Evolutionary conservation across 306 rosid species (phyloP).

Genomic region (Herpetospermum pedunculosum): DNA sequence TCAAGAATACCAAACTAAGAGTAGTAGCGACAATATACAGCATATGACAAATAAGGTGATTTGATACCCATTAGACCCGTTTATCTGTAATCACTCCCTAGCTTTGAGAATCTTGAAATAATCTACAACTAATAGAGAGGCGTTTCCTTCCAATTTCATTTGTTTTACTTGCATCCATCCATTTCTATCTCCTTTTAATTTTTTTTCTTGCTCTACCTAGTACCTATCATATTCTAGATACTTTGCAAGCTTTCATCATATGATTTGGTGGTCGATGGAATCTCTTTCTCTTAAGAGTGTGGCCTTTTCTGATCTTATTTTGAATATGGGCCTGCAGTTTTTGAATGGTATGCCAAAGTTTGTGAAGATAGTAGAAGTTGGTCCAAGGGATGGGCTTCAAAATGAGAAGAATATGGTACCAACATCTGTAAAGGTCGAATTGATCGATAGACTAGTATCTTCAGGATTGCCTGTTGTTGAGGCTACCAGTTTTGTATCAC

Average conservation of each 20-base stretch:
- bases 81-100: neutral
- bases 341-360: conserved; percentile 46
- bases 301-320: neutral
- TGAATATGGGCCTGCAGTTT: conserved; percentile 31
- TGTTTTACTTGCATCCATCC: neutral
- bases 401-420: conserved; percentile 77
- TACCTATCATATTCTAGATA: neutral
- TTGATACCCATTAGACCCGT: conserved; percentile 2
- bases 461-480: conserved; percentile 73
- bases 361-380: conserved; percentile 93
- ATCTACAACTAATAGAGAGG: neutral
- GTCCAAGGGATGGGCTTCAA: conserved; percentile 94
- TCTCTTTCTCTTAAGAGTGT: neutral
- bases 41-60: conserved; percentile 40
- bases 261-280: neutral
- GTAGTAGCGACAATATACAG: conserved; percentile 16
- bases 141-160: neutral
- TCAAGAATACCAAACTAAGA: conserved; percentile 23
- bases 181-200: neutral
- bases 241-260: neutral
- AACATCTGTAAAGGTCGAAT: conserved; percentile 54
- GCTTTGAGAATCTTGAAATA: neutral
- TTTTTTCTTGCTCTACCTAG: neutral
- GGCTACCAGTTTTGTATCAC: conserved; percentile 95
- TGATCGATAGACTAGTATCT: conserved; percentile 63